Evolutionary conservation across 2,329 filamentous ascomycete species (phyloP), one percentile per base, ranked within the genome.

Genomic region (Botrytis fragariae): DNA sequence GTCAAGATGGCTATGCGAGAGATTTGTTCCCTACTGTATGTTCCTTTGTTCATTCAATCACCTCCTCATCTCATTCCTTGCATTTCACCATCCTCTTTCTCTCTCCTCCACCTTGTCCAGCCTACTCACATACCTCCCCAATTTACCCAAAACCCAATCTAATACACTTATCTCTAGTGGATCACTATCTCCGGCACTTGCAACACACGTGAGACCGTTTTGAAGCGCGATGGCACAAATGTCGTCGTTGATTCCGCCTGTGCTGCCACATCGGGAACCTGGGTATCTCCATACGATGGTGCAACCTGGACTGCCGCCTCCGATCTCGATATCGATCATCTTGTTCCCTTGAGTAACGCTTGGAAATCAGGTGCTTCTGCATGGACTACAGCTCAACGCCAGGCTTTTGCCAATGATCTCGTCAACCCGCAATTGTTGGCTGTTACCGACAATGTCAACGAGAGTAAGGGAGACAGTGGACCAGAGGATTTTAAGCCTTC

Each of bases 271-370:
- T 89, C 87, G 4, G 93, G 93, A 7, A 85, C 25, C 16, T 96
- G 93, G 93, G 82, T 81, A 59, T 91, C 88, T 51, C 91, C 92
- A 0, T 96, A 92, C 80, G 93, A 95, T 79, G 92, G 92, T 25
- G 90, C 84, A 0, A 89, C 85, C 1, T 94, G 91, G 91, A 91
- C 88, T 0, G 84, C 85, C 0, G 88, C 92, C 1, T 87, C 85
- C 29, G 91, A 95, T 77, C 81, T 96, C 1, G 92, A 95, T 77
- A 95, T 96, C 74, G 93, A 96, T 81, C 93, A 96, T 81, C 86
- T 96, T 83, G 92, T 97, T 4, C 93, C 93, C 0, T 81, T 97
- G 74, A 91, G 91, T 80, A 93, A 95, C 79, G 92, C 93, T 8
- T 95, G 92, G 93, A 89, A 92, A 65, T 60, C 90, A 62, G 93